Evolutionary conservation across 164 flowering plant genomes (phyloP).

Genomic region (Magnolia officinalis): DNA sequence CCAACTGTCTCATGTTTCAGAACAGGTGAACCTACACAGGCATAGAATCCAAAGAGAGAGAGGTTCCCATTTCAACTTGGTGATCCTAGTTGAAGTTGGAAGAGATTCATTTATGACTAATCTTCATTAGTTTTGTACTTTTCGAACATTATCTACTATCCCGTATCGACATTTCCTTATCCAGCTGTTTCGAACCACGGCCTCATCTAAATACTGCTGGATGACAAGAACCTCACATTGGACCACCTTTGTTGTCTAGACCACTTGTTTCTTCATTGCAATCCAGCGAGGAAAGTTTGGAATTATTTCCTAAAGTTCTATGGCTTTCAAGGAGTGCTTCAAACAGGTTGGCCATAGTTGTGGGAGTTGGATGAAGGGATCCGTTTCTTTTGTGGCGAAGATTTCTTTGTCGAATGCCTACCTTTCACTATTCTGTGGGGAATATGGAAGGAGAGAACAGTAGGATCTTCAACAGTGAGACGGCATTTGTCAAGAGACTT

Average conservation of each 20-base stretch:
- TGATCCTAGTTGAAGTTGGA: neutral
- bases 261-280: neutral
- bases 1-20: no score
- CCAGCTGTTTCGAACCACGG: neutral
- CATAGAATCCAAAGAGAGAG: no score
- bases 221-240: neutral
- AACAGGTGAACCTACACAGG: no score
- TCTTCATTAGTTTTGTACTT: neutral
- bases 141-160: neutral
- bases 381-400: neutral
- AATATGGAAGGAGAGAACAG: no score
- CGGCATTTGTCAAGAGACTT: no score
- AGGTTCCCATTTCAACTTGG: no score
- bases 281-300: neutral
- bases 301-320: neutral
- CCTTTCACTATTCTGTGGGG: neutral
- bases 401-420: neutral
- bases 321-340: neutral
- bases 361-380: neutral
- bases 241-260: neutral
- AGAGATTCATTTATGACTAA: neutral
- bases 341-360: neutral
- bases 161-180: neutral
- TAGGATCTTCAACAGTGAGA: no score
- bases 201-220: neutral